Conservation (phyloP, 371 early-diverging fungal genomes). For the Zancudomyces culisetae region DNA sequence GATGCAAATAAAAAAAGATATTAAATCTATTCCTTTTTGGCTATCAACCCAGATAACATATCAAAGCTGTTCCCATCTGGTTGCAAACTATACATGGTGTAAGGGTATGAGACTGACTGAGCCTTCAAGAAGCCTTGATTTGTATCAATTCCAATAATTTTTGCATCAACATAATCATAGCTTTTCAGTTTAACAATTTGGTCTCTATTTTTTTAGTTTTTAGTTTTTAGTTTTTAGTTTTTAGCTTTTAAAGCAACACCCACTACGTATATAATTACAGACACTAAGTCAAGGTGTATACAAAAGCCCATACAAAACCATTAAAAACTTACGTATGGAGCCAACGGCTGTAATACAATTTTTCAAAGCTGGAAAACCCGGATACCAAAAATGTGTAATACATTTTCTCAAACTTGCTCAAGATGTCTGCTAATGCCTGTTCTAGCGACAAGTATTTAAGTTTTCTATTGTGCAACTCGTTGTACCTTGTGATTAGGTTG, state of each 20-base stretch:
- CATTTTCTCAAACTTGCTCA: constrained; percentile 49
- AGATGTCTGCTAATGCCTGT: constrained; percentile 44
- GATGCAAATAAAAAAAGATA: too few species aligned
- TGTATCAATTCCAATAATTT: constrained; percentile 54
- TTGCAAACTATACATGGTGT: constrained; percentile 43
- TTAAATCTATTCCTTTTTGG: constrained; percentile 36
- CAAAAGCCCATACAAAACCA: not conserved
- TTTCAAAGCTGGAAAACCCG: constrained; percentile 56
- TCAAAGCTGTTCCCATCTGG: constrained; percentile 95
- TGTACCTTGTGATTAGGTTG: constrained; percentile 39
- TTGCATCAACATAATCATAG: constrained; percentile 30
- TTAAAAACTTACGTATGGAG: constrained; percentile 56
- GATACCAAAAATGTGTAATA: constrained; percentile 41
- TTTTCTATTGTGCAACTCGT: constrained; percentile 23
- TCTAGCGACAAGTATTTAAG: constrained; percentile 40
- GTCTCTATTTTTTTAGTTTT: too few species aligned
- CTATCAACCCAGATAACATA: constrained; percentile 76
- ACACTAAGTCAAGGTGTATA: too few species aligned
- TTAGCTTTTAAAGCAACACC: too few species aligned
- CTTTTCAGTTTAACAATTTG: constrained; percentile 50
- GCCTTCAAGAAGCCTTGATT: constrained; percentile 61
- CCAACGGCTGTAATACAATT: constrained; percentile 64
- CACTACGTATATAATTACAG: too few species aligned
- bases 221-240: too few species aligned
- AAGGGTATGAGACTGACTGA: constrained; percentile 30